Evolutionary conservation across 768 basidiomycete species (phyloP).

Genomic region (Amanita exitialis): DNA sequence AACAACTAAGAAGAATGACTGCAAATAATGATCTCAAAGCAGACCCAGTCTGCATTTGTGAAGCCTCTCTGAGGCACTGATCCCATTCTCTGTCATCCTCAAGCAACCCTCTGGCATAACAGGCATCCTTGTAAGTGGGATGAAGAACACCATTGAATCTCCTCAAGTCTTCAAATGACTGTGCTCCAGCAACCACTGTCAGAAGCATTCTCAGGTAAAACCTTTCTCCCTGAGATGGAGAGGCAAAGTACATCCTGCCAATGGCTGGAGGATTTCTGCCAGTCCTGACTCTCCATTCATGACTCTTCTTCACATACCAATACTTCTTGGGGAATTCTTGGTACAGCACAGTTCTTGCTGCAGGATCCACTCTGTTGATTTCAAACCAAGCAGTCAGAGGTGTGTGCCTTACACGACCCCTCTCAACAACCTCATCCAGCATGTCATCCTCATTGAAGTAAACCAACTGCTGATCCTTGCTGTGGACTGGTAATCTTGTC

Average conservation of each 20-base stretch:
- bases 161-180: conserved; percentile 12
- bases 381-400: conserved; percentile 13
- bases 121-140: conserved; percentile 25
- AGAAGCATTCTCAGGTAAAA: conserved; percentile 3
- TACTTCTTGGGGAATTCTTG: neutral
- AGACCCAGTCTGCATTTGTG: conserved; percentile 21
- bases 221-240: neutral
- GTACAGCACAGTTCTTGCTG: neutral
- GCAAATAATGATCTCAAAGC: conserved; percentile 24
- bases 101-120: conserved; percentile 22
- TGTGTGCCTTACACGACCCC: conserved; percentile 17
- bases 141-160: conserved; percentile 9
- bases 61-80: conserved; percentile 25
- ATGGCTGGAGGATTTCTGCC: neutral
- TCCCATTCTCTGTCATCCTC: conserved; percentile 34
- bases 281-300: neutral
- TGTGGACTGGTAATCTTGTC: no score
- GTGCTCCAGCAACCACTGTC: conserved; percentile 1
- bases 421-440: conserved; percentile 13
- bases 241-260: no score
- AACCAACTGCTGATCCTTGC: conserved; percentile 27
- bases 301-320: neutral
- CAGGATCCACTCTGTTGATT: neutral
- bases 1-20: conserved; percentile 10
- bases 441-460: conserved; percentile 21